Conservation (phyloP, 805 yeast species). For the Tetrapisispora iriomotensis region DNA sequence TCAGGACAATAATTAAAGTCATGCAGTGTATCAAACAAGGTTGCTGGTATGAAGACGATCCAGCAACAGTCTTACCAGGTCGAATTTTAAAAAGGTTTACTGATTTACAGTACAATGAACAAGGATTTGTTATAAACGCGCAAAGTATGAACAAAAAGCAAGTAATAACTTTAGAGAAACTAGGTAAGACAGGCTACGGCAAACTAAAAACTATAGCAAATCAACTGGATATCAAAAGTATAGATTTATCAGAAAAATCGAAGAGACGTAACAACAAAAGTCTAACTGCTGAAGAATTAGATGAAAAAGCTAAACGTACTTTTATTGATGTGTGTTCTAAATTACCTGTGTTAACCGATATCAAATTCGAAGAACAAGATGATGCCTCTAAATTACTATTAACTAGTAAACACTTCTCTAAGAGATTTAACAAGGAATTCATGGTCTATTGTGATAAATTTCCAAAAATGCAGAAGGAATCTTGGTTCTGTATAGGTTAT, state of each 20-base stretch:
- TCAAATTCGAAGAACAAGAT: slow-evolving; percentile 35
- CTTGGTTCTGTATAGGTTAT: slow-evolving; percentile 74
- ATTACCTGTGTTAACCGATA: slow-evolving; percentile 49
- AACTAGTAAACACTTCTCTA: slow-evolving; percentile 44
- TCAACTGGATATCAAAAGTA: slow-evolving; percentile 28
- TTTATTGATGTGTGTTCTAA: slow-evolving; percentile 45
- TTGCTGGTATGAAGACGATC: slow-evolving; percentile 73
- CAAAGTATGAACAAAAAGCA: slow-evolving; percentile 6
- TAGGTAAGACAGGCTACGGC: slow-evolving; percentile 36
- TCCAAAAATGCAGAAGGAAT: slow-evolving; percentile 85
- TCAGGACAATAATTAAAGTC: slow-evolving; percentile 48
- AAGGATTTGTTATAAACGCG: slow-evolving; percentile 11
- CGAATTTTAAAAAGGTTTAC: slow-evolving; percentile 27
- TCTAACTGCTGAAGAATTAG: neutral
- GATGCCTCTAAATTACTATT: slow-evolving; percentile 32
- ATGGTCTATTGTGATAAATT: slow-evolving; percentile 68
- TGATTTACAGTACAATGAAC: slow-evolving; percentile 12
- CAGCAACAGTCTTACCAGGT: slow-evolving; percentile 39
- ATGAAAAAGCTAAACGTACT: slow-evolving; percentile 32
- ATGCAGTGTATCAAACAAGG: slow-evolving; percentile 89
- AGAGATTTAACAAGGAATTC: slow-evolving; percentile 42
- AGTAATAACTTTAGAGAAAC: slow-evolving; percentile 26
- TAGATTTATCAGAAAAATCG: slow-evolving; percentile 26
- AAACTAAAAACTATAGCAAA: slow-evolving; percentile 16
- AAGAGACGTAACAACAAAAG: neutral